A percentile compares a stretch with the other conserved stretches of the same genome.
Conservation (phyloP, 2,329 filamentous ascomycete genomes). For the Phialophora verrucosa region DNA sequence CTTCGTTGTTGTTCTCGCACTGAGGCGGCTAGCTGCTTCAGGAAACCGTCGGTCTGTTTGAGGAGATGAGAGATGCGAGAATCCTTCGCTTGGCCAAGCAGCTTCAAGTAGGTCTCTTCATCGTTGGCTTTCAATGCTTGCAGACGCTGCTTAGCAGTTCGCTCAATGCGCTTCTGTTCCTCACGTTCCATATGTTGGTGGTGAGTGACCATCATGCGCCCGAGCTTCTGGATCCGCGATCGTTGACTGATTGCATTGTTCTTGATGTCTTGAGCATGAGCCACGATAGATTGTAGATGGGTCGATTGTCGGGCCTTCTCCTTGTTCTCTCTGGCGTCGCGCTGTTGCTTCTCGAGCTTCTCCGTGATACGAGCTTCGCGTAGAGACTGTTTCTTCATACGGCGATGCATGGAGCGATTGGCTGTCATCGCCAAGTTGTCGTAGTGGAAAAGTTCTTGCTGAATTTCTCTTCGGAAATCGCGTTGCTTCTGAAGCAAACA, state of each 20-base stretch:
- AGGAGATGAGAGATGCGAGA: constrained; percentile 98
- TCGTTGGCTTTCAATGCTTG: constrained; percentile 98
- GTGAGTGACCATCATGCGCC: constrained; percentile 84
- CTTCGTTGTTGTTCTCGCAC: constrained; percentile 92
- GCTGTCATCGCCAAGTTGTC: constrained; percentile 97
- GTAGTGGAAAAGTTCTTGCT: constrained; percentile 90
- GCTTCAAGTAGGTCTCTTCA: constrained; percentile 96
- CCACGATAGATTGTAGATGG: constrained; percentile 84
- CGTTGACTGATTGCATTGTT: constrained; percentile 70
- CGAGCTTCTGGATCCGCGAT: constrained; percentile 81
- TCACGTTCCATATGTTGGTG: constrained; percentile 98
- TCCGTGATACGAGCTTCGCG: constrained; percentile 96
- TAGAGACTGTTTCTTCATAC: constrained; percentile 96
- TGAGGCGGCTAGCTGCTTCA: constrained; percentile 91
- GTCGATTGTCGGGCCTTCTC: constrained; percentile 98
- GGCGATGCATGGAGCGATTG: constrained; percentile 86
- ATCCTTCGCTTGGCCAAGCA: constrained; percentile 98
- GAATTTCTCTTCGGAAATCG: constrained; percentile 81
- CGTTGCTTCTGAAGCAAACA: constrained; percentile 87
- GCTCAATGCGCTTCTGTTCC: constrained; percentile 97
- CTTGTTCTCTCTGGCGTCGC: constrained; percentile 90
- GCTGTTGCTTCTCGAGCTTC: constrained; percentile 98
- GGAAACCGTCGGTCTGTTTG: constrained; percentile 95
- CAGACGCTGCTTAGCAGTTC: constrained; percentile 98
- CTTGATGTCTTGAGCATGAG: constrained; percentile 78